Evolutionary conservation across 116 monocot species (phyloP), one percentile per base, ranked within the genome.

Genomic region (Trichopus zeylanicus): DNA sequence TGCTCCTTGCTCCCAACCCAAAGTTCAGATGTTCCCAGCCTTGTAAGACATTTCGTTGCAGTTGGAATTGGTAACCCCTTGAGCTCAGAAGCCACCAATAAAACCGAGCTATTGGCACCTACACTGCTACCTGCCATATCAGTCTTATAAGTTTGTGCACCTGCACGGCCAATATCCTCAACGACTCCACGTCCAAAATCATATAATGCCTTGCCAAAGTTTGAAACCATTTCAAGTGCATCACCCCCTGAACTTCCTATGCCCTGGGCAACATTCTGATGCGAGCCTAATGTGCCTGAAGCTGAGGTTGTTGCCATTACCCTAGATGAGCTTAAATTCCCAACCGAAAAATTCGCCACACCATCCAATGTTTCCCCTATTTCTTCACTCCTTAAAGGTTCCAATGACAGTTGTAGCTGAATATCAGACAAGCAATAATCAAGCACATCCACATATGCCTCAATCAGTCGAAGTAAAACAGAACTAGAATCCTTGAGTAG

Each of bases 101-200:
- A 65, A 34, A 82, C 48, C 51, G 46, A 51, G 52, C 47, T 38
- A 51, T 75, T 60, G 48, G 55, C 53, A 67, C 55, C 27, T 24
- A 24, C 49, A 34, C 19, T 65, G 21, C 47, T 61, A 62, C 61
- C 82, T 61, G 56, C 55, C 56, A 38, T 60, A 48, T 39, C 48
- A 53, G 51, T 31, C 20, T 29, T 69, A 46, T 71, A 47, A 23
- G 62, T 20, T 56, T 64, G 46, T 48, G 82, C 67, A 13, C 81
- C 80, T 35, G 74, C 63, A 56, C 65, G 75, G 27, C 91, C 78
- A 65, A 99, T 86, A 78, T 99, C 99, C 53, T 85, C 99, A 42
- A 99, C 92, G 67, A 99, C 85, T 4, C 85, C 92, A 49, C 85
- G 82, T 11, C 99, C 88, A 76, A 99, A 92, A 68, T 92, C 99